Base-by-base conservation (phyloP, 768 basidiomycete genomes). In the Boletus reticulatus region DNA sequence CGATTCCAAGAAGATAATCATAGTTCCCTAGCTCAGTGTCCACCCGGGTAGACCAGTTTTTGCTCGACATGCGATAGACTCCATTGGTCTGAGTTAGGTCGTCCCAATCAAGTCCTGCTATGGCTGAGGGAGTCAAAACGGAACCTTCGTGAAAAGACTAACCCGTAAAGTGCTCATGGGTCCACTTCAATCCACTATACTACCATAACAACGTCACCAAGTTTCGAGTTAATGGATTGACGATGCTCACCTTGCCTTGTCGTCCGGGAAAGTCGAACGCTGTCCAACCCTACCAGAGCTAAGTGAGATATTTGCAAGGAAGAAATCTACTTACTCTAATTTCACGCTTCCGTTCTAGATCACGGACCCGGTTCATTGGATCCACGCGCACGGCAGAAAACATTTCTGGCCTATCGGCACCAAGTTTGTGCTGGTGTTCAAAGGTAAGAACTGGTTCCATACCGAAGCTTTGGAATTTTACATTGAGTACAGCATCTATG, bases 401-500 rank as follows among this genome's bases (percentile, higher is more conserved):
- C 1, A 66, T 73, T 72, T 97, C 94, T 10, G 70, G 63, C 62
- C 84, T 76, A 69, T 97, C 94, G 13, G 84, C 94, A 36, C 94
- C 94, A 38, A 92, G 74, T 75, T 94, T 90, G 64, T 92, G 89
- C 90, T 92, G 49, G 47, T 45, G 16, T 19, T 24, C 22, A 13
- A 37, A 27, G 55, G 38, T 65, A 42, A 60, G 57, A 29, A 19
- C 62, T 34, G 36, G 32, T 16, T 13, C 34, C 17, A 50, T 13
- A 39, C 31, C 54, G 52, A 43, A 48, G 19, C 22, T 27, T 14
- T 27, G 34, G 29, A 43, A 57, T 55, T 75, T 66, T 59, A 94
- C 94, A 71, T 95, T 95, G 56, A 98, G 77, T 4, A 98, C 91
- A 1, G 92, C 92, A 62, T 96, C 94, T 46, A 94, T 85, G 24